These are phyloP conservation scores for Conticribra guillardii DNA, from an alignment of 108 stramenopile species.

Conservation along the genomic window DNA sequence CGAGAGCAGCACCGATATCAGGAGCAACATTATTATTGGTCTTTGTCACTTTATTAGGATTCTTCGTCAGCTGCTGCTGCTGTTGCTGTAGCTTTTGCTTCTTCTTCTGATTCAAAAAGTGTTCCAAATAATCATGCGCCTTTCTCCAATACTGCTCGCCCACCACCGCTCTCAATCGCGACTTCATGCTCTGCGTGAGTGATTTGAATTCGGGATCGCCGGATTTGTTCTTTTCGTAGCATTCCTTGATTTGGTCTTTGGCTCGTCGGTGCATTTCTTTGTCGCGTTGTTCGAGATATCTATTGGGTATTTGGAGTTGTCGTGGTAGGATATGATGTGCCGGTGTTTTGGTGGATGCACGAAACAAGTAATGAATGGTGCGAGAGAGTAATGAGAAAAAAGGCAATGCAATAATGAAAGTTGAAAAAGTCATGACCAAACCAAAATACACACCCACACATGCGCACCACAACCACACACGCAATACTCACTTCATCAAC, in stretches of 20 bases:
- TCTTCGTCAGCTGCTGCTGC: too few relatives aligned
- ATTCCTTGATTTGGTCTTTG: conserved; percentile 77
- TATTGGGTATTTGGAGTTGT: conserved; percentile 1
- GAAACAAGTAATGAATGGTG: too few relatives aligned
- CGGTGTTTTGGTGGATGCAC: too few relatives aligned
- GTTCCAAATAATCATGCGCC: conserved; percentile 61
- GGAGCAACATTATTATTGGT: too few relatives aligned
- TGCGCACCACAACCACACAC: too few relatives aligned
- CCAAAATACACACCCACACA: background rate
- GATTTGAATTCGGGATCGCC: conserved; percentile 66
- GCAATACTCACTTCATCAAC: conserved; percentile 65
- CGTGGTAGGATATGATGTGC: too few relatives aligned
- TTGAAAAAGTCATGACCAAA: background rate
- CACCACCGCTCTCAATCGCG: conserved; percentile 60
- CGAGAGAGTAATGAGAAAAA: too few relatives aligned
- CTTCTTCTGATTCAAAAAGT: conserved; percentile 62
- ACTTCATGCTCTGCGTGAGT: conserved; percentile 68
- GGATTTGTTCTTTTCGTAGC: conserved; percentile 80
- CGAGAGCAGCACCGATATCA: too few relatives aligned
- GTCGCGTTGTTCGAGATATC: conserved; percentile 82
- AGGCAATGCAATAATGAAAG: too few relatives aligned
- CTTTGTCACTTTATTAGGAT: too few relatives aligned
- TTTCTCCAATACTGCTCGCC: conserved; percentile 78
- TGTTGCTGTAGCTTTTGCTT: conserved; percentile 22
- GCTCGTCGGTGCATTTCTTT: conserved; percentile 63